Evolutionary conservation across 148 eudicot species (phyloP).

Genomic region (Pouteria glomerata): DNA sequence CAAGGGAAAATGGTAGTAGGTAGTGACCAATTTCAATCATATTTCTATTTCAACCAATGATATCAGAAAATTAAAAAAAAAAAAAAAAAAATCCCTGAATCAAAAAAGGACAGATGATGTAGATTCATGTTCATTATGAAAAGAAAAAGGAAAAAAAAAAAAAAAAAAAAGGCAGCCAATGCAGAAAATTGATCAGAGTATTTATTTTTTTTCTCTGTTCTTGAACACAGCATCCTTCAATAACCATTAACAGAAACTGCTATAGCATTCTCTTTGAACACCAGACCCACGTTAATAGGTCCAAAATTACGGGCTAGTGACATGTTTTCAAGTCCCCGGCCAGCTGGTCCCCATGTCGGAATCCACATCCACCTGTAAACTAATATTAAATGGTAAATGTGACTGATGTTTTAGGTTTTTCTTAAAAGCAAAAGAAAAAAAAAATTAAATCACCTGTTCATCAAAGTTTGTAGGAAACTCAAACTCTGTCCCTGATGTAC

Average conservation of each 20-base stretch:
- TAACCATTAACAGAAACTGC: background rate
- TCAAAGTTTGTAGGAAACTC: constrained; percentile 29
- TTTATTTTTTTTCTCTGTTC: background rate
- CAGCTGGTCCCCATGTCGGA: constrained; percentile 6
- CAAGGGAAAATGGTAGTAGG: too few species aligned
- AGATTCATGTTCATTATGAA: too few species aligned
- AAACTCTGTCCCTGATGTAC: constrained; percentile 27
- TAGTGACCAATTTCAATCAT: too few species aligned
- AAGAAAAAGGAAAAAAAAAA: background rate
- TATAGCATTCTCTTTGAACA: background rate
- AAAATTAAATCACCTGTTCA: constrained; percentile 15
- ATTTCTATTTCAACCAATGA: background rate
- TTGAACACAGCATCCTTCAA: background rate
- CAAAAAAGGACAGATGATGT: too few species aligned
- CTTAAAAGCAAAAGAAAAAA: too few species aligned
- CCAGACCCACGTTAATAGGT: background rate
- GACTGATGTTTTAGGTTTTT: too few species aligned
- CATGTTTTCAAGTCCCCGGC: background rate
- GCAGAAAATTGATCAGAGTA: background rate
- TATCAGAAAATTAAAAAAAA: background rate
- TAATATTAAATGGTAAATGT: background rate
- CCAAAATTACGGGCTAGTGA: background rate
- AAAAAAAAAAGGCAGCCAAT: background rate
- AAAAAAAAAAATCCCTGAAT: too few species aligned
- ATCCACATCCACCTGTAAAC: constrained; percentile 11